phyloP scores from a whole-genome alignment of 1,284 basidiomycete species.

The Ustilago shanxiensis region DNA sequence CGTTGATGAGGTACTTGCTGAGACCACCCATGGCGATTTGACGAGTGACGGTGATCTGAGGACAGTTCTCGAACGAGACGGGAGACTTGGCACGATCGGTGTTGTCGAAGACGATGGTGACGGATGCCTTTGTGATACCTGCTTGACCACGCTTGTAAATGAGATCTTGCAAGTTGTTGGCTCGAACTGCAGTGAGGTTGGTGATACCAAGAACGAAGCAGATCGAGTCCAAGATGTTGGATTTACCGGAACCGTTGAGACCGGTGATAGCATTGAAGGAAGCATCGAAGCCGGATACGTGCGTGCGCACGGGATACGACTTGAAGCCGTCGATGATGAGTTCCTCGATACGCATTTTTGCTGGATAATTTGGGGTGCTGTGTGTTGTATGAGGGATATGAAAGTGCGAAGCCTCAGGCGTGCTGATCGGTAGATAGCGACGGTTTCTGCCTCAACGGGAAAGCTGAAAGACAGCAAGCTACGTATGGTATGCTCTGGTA shows the following conservation, averaged over 20 bases:
- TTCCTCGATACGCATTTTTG: conserved; percentile 71
- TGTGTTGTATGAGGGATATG: no score
- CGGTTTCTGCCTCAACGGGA: no score
- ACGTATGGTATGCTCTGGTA: no score
- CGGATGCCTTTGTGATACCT: conserved; percentile 95
- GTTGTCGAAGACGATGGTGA: conserved; percentile 99
- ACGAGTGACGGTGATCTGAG: conserved; percentile 95
- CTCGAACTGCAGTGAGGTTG: conserved; percentile 76
- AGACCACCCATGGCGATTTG: conserved; percentile 96
- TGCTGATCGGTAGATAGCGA: no score
- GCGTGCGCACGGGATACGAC: conserved; percentile 88
- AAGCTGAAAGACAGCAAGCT: no score
- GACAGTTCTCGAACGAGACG: conserved; percentile 82
- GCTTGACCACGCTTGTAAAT: conserved; percentile 99
- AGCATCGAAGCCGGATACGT: conserved; percentile 92
- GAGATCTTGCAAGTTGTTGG: conserved; percentile 94
- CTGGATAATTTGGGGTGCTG: background rate
- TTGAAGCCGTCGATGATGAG: conserved; percentile 73
- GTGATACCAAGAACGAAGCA: conserved; percentile 70
- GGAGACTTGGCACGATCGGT: conserved; percentile 90
- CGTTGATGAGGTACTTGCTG: conserved; percentile 97
- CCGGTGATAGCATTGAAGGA: conserved; percentile 99
- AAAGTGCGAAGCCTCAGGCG: no score
- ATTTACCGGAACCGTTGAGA: conserved; percentile 78
- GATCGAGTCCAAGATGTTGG: conserved; percentile 74